These are phyloP conservation scores for Globisporangium splendens DNA, from an alignment of 352 stramenopile species.

Conservation along the genomic window DNA sequence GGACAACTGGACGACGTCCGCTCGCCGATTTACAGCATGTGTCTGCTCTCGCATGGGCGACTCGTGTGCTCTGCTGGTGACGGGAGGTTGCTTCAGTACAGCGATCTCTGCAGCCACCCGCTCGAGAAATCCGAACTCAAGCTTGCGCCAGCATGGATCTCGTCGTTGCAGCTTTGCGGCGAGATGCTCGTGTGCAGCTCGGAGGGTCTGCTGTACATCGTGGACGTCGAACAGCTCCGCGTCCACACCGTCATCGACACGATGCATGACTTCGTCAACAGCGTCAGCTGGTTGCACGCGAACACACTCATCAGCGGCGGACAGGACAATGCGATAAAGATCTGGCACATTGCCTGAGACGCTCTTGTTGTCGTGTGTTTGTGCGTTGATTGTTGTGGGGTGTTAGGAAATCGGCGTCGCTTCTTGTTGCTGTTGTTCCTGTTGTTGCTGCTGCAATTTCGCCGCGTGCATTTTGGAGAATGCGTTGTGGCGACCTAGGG, in stretches of 20 bases:
- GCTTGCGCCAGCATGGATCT: constrained; percentile 58
- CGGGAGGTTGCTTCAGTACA: constrained; percentile 48
- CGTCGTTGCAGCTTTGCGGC: constrained; percentile 42
- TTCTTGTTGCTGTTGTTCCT: neutral
- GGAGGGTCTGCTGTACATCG: constrained; percentile 54
- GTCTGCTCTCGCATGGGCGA: constrained; percentile 17
- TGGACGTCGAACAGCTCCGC: constrained; percentile 36
- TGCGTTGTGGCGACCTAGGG: constrained; percentile 47
- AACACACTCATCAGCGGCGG: constrained; percentile 42
- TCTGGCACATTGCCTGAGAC: constrained; percentile 44
- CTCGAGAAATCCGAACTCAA: constrained; percentile 31
- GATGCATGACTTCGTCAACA: constrained; percentile 62
- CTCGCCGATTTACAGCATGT: constrained; percentile 55
- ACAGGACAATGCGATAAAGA: constrained; percentile 71
- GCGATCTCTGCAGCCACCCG: constrained; percentile 14
- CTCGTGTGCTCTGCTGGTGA: constrained; percentile 72
- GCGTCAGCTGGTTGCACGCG: constrained; percentile 48
- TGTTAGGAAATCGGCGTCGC: too few species aligned
- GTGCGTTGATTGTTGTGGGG: too few species aligned
- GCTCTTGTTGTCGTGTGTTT: neutral
- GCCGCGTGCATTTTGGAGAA: constrained; percentile 47
- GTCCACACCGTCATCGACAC: constrained; percentile 41
- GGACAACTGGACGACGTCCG: constrained; percentile 36
- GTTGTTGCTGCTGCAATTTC: constrained; percentile 24
- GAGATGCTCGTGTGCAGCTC: constrained; percentile 49